These are phyloP conservation scores for Moesziomyces sp. DNA, from an alignment of 1,284 basidiomycete species.

Conservation along the genomic window DNA sequence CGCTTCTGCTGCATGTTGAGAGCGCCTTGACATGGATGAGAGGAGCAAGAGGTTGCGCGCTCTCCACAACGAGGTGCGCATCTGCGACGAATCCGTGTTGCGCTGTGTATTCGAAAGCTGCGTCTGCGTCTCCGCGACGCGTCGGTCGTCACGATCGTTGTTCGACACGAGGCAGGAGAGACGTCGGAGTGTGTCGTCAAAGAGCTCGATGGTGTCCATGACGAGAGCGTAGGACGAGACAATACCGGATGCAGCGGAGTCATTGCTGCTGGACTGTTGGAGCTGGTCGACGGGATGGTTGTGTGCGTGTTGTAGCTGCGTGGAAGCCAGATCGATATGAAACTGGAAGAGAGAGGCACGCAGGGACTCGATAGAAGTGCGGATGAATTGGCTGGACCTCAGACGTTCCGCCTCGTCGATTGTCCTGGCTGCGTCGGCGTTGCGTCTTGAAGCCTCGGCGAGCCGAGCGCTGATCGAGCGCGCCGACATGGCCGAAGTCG, in stretches of 20 bases:
- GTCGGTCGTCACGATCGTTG: slow-evolving; percentile 1
- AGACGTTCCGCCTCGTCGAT: slow-evolving; percentile 32
- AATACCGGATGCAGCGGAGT: slow-evolving; percentile 4
- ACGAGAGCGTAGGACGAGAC: slow-evolving; percentile 26
- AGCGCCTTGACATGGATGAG: slow-evolving; percentile 21
- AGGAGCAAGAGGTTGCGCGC: slow-evolving; percentile 33
- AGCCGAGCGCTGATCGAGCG: slow-evolving; percentile 20
- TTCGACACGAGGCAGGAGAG: slow-evolving; percentile 28
- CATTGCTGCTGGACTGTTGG: not conserved
- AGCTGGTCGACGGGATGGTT: not conserved
- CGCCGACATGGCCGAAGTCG: slow-evolving; percentile 6
- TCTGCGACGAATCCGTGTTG: slow-evolving; percentile 18
- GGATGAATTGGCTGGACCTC: slow-evolving; percentile 25
- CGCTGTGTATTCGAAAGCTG: slow-evolving; percentile 5
- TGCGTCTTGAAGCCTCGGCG: slow-evolving; percentile 30
- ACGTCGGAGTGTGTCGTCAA: slow-evolving; percentile 38
- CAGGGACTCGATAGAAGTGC: slow-evolving; percentile 37
- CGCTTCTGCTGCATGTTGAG: slow-evolving; percentile 3
- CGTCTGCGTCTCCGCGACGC: not conserved
- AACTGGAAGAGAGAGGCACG: slow-evolving; percentile 36
- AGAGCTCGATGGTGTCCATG: slow-evolving; percentile 41
- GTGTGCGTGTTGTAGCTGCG: slow-evolving; percentile 23
- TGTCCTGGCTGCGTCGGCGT: slow-evolving; percentile 33
- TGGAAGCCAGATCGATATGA: slow-evolving; percentile 29
- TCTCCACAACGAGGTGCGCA: slow-evolving; percentile 33